A percentile compares a stretch with the other conserved stretches of the same genome.
Evolutionary conservation across 306 rosid genomes (phyloP).

Genomic region (Cicer arietinum): DNA sequence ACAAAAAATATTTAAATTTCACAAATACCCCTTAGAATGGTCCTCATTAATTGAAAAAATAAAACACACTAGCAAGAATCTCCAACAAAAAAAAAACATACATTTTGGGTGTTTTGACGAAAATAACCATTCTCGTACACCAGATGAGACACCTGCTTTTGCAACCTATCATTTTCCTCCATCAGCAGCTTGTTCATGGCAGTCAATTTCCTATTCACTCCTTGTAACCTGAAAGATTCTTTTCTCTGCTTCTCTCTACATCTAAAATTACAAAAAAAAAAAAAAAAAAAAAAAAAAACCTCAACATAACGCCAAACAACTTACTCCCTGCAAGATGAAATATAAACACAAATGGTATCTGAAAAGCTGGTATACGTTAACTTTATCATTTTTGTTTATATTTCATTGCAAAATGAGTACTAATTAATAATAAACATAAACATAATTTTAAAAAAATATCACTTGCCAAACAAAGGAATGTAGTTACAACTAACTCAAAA

Average conservation of each 20-base stretch:
- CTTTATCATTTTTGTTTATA: no score
- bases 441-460: background rate
- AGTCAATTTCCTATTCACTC: slow-evolving; percentile 89
- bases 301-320: background rate
- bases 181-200: slow-evolving; percentile 97
- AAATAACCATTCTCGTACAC: slow-evolving; percentile 96
- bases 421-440: background rate
- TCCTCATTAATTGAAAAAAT: background rate
- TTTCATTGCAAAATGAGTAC: no score
- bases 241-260: slow-evolving; percentile 98
- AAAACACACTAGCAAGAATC: background rate
- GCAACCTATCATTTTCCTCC: slow-evolving; percentile 99
- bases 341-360: no score
- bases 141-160: slow-evolving; percentile 95
- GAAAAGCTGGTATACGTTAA: no score
- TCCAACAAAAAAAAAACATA: slow-evolving; percentile 41
- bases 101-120: slow-evolving; percentile 89
- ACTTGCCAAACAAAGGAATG: background rate
- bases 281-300: background rate
- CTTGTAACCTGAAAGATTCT: slow-evolving; percentile 87
- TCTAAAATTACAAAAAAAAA: slow-evolving; percentile 51
- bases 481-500: background rate
- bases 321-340: no score
- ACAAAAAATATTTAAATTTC: background rate
- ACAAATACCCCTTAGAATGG: background rate